These are phyloP conservation scores for Tolypocladium pustulatum DNA, from an alignment of 2,329 filamentous ascomycete genomes.

Conservation along the genomic window DNA sequence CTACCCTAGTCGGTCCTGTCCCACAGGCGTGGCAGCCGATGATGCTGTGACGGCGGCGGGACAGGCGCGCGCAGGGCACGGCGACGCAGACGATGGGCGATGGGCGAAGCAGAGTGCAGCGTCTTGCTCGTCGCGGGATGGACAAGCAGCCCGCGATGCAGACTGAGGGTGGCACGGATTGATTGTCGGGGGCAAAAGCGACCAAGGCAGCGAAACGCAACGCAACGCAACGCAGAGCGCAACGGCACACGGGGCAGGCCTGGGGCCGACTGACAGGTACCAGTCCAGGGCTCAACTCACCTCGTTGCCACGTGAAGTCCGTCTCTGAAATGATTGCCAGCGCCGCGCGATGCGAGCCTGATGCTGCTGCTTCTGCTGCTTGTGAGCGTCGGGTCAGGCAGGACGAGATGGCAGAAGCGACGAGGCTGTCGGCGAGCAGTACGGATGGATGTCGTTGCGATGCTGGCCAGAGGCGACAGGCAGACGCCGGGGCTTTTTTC, in stretches of 20 bases:
- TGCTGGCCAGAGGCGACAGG: not conserved
- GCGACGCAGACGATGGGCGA: not conserved
- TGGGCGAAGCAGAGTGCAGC: not conserved
- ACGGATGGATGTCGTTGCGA: not conserved
- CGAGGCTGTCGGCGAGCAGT: not conserved
- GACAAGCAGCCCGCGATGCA: not conserved
- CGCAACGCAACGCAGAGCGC: not conserved
- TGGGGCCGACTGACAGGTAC: not conserved
- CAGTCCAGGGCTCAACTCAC: not conserved
- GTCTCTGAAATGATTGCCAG: not conserved
- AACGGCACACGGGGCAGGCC: not conserved
- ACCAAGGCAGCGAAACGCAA: not conserved
- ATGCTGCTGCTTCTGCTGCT: not conserved
- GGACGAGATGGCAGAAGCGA: not conserved
- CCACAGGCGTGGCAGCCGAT: not conserved
- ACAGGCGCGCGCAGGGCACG: not conserved
- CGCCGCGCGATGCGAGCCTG: not conserved
- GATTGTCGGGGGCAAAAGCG: not conserved
- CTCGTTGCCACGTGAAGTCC: not conserved
- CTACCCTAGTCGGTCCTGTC: not conserved
- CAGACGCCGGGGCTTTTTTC: not conserved
- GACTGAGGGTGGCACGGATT: not conserved
- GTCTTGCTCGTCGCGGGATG: not conserved
- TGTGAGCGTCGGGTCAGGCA: not conserved
- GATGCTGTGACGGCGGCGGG: not conserved